phyloP scores from a whole-genome alignment of 495 filamentous ascomycete species.

The Penicillium tannophilum region DNA sequence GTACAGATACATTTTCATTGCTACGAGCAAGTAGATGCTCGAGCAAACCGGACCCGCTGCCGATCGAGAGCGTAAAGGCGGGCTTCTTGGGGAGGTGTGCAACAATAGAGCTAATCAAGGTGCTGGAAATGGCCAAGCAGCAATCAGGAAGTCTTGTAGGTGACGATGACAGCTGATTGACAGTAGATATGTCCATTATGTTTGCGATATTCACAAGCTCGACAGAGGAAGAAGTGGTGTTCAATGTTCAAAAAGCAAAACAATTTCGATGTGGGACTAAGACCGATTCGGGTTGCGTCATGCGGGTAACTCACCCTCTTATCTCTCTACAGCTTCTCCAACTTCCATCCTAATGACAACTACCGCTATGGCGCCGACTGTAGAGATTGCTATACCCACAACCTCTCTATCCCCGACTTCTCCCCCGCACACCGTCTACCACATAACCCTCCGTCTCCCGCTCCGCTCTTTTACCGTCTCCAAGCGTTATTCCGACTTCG shows the following conservation, averaged over 20 bases:
- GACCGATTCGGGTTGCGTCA: constrained; percentile 15
- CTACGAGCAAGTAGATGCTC: constrained; percentile 47
- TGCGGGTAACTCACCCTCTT: constrained; percentile 6
- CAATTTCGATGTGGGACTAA: neutral
- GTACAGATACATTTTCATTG: constrained; percentile 29
- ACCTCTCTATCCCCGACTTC: constrained; percentile 62
- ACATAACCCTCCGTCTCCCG: constrained; percentile 84
- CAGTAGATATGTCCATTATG: neutral
- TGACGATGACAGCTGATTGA: neutral
- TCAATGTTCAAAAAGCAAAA: neutral
- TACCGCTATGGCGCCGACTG: constrained; percentile 65
- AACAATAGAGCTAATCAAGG: constrained; percentile 37
- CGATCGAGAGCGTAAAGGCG: constrained; percentile 50
- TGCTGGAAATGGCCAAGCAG: constrained; percentile 51
- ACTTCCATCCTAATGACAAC: constrained; percentile 6
- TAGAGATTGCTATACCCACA: constrained; percentile 81
- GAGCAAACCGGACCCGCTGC: constrained; percentile 56
- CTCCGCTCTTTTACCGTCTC: constrained; percentile 83
- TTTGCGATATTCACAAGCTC: neutral
- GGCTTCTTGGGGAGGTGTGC: constrained; percentile 44
- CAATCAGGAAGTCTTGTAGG: constrained; percentile 43
- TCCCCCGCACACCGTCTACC: constrained; percentile 89
- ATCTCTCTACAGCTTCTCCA: constrained; percentile 4
- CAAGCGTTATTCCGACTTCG: constrained; percentile 96
- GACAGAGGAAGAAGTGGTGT: too few species aligned